Base-by-base conservation (phyloP, 352 stramenopile genomes). In the Phytophthora gonapodyides region DNA sequence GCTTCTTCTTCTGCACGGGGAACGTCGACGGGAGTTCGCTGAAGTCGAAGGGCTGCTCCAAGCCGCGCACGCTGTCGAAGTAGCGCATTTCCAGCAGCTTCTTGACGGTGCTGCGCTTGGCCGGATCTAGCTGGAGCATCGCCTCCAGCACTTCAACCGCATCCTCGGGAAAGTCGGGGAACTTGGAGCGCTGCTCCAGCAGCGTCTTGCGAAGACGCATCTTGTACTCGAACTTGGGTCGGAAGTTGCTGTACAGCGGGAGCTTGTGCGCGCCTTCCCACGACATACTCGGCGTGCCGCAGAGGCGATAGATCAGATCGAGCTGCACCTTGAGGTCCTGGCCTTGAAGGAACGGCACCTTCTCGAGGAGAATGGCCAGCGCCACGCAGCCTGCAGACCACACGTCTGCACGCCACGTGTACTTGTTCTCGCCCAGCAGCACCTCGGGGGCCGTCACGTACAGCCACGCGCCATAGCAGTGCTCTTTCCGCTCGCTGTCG, bases 401-500 rank as follows among this genome's bases (percentile, higher is more conserved):
- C 15, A 96, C 73, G 45, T 96, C 87, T 3, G 75, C 72, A 41
- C 82, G 77, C 75, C 78, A 92, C 10, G 80, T 87, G 67, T 82
- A 96, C 34, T 76, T 71, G 8, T 62, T 76, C 38, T 87, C 80
- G 4, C 87, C 87, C 0, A 96, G 73, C 33, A 96, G 51, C 0
- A 96, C 57, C 55, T 96, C 87, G 2, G 87, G 87, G 7, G 87
- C 80, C 15, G 80, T 75, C 27, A 84, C 69, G 16, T 87, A 71
- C 12, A 96, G 50, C 73, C 78, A 88, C 40, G 84, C 74, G 2
- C 87, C 87, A 34, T 78, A 67, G 45, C 66, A 80, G 34, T 91
- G 80, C 49, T 94, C 83, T 64, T 88, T 91, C n/a, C 83, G 80
- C 43, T 96, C 87, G 40, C 40, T 76, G n/a, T 93, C 85, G 8